Percentiles rank a stretch among this genome's conserved stretches.
These are phyloP conservation scores for Orbilia quercus DNA, from an alignment of 2,329 filamentous ascomycete species.

Conservation along the genomic window DNA sequence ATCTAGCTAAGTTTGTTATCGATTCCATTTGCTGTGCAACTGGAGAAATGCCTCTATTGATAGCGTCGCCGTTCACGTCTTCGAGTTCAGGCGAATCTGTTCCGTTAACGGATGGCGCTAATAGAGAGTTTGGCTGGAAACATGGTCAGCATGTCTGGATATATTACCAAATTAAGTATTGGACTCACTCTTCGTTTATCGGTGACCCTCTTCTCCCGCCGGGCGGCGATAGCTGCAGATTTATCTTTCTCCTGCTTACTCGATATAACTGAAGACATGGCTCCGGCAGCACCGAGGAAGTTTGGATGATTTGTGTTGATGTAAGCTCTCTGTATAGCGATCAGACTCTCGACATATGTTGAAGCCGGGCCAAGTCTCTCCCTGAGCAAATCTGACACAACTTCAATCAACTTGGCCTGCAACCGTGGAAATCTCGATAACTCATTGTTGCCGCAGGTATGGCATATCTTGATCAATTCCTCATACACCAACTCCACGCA, in stretches of 20 bases:
- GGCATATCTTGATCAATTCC: constrained; percentile 98
- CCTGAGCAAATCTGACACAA: constrained; percentile 92
- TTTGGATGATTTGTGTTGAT: constrained; percentile 99
- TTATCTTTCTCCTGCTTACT: constrained; percentile 95
- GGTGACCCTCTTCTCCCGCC: constrained; percentile 83
- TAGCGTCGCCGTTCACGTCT: constrained; percentile 66
- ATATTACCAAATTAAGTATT: not conserved
- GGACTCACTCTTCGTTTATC: constrained; percentile 56
- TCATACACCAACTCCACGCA: constrained; percentile 99
- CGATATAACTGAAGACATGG: constrained; percentile 96
- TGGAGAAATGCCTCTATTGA: constrained; percentile 42
- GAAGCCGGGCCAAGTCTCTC: constrained; percentile 91
- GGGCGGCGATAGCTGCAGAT: constrained; percentile 79
- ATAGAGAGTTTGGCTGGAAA: constrained; percentile 57
- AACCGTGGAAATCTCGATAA: constrained; percentile 89
- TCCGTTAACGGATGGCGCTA: constrained; percentile 72
- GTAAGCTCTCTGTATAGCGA: constrained; percentile 96
- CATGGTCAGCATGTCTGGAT: not conserved
- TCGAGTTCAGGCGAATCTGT: constrained; percentile 74
- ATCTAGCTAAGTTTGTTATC: constrained; percentile 64
- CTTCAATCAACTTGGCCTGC: constrained; percentile 96
- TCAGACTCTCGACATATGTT: constrained; percentile 92
- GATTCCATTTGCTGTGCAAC: constrained; percentile 55
- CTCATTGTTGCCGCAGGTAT: constrained; percentile 96
- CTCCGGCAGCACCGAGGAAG: constrained; percentile 93